Percentiles rank a stretch among this genome's conserved stretches.
Conservation (phyloP, 805 yeast genomes). For the Teunomyces funiuensis region DNA sequence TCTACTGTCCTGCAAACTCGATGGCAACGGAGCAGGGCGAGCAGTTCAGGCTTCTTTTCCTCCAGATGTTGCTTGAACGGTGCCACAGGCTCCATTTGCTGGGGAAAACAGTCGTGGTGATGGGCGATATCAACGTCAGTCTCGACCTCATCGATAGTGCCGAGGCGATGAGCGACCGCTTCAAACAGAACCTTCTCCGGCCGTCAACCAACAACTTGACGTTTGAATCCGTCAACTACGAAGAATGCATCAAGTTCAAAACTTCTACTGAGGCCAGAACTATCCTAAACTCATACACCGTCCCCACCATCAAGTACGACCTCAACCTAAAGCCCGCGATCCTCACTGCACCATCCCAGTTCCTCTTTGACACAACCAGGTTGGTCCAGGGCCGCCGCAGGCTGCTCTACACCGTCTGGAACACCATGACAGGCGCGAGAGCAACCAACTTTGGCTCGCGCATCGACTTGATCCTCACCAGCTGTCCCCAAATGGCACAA, state of each 20-base stretch:
- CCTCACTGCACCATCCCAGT: slow-evolving; percentile 15
- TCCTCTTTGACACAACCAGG: slow-evolving; percentile 62
- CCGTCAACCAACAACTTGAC: not conserved
- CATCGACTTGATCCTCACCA: slow-evolving; percentile 70
- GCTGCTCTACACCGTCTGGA: slow-evolving; percentile 90
- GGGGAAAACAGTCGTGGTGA: slow-evolving; percentile 70
- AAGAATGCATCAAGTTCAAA: slow-evolving; percentile 37
- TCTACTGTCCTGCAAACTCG: slow-evolving; percentile 94
- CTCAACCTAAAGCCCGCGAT: not conserved
- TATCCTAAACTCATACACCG: slow-evolving; percentile 27
- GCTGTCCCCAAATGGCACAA: slow-evolving; percentile 33
- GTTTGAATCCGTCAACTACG: slow-evolving; percentile 26
- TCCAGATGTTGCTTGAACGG: slow-evolving; percentile 60
- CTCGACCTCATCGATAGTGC: slow-evolving; percentile 83
- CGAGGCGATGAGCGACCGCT: slow-evolving; percentile 53
- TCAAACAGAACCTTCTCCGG: slow-evolving; percentile 34
- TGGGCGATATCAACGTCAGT: slow-evolving; percentile 89
- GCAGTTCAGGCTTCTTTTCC: slow-evolving; percentile 54
- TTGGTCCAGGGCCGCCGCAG: slow-evolving; percentile 52
- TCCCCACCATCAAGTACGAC: slow-evolving; percentile 18
- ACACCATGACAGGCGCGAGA: slow-evolving; percentile 69
- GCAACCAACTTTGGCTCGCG: slow-evolving; percentile 87
- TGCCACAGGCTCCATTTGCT: slow-evolving; percentile 47
- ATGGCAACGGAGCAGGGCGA: slow-evolving; percentile 67
- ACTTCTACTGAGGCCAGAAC: slow-evolving; percentile 27